Evolutionary conservation across 495 filamentous ascomycete genomes (phyloP).

Genomic region (Hyaloscypha bicolor): DNA sequence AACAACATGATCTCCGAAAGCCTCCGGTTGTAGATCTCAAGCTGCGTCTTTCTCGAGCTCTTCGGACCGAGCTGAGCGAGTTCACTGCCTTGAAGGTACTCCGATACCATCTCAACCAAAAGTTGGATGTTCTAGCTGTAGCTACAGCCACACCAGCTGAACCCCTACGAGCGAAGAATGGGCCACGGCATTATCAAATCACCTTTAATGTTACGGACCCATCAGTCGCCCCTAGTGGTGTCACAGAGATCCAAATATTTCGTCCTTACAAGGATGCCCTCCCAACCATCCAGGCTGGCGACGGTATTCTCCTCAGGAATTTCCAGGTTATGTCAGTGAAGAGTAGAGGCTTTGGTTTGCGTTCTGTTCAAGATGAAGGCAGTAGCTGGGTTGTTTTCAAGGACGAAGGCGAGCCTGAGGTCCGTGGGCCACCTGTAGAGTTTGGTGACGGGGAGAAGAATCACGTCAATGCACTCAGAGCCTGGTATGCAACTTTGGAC

Average conservation of each 20-base stretch:
- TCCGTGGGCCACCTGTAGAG: slow-evolving; percentile 67
- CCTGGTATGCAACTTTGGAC: slow-evolving; percentile 50
- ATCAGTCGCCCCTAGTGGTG: slow-evolving; percentile 46
- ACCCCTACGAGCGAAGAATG: slow-evolving; percentile 61
- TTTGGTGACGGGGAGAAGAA: slow-evolving; percentile 58
- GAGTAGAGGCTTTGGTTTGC: slow-evolving; percentile 49
- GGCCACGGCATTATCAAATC: slow-evolving; percentile 69
- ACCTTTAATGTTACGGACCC: slow-evolving; percentile 72
- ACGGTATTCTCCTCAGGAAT: slow-evolving; percentile 73
- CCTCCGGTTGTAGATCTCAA: slow-evolving; percentile 22
- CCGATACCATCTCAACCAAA: slow-evolving; percentile 52
- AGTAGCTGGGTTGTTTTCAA: slow-evolving; percentile 67
- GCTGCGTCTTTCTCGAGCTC: slow-evolving; percentile 34
- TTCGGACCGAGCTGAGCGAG: slow-evolving; percentile 66
- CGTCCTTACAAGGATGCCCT: slow-evolving; percentile 72
- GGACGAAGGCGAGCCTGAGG: slow-evolving; percentile 44
- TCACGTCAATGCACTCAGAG: slow-evolving; percentile 55
- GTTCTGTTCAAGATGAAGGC: slow-evolving; percentile 40
- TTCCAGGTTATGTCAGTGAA: slow-evolving; percentile 67
- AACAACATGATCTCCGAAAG: slow-evolving; percentile 23
- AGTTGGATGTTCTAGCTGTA: slow-evolving; percentile 68
- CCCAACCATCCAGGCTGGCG: slow-evolving; percentile 68
- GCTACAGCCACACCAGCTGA: slow-evolving; percentile 57
- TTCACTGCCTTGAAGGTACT: slow-evolving; percentile 70
- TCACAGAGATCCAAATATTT: slow-evolving; percentile 68